Percentiles rank a stretch among this genome's conserved stretches.
These are phyloP conservation scores for Talaromyces sp. DNA, from an alignment of 2,329 filamentous ascomycete species.

Conservation along the genomic window DNA sequence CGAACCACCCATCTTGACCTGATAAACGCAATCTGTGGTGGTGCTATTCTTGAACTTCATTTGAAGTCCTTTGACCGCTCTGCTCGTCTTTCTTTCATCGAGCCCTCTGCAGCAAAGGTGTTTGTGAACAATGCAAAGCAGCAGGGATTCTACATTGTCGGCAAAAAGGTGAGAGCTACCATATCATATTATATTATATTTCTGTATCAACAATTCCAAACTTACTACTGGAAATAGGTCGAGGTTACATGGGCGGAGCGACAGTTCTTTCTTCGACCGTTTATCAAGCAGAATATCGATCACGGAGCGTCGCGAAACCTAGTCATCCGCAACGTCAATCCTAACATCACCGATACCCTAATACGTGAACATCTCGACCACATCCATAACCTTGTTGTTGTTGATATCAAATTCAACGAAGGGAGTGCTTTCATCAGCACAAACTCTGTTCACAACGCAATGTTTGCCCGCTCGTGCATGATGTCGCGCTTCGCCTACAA, in stretches of 20 bases:
- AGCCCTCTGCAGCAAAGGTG: slow-evolving; percentile 55
- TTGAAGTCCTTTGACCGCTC: slow-evolving; percentile 54
- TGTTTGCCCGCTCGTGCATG: slow-evolving; percentile 75
- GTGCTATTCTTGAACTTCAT: slow-evolving; percentile 64
- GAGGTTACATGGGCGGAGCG: slow-evolving; percentile 64
- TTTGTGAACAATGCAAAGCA: slow-evolving; percentile 62
- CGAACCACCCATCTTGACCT: slow-evolving; percentile 62
- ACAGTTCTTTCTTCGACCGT: slow-evolving; percentile 60
- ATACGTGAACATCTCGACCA: slow-evolving; percentile 74
- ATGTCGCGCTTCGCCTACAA: slow-evolving; percentile 64
- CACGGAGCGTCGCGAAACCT: slow-evolving; percentile 69
- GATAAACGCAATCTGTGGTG: slow-evolving; percentile 60
- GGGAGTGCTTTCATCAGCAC: slow-evolving; percentile 64
- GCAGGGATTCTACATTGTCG: slow-evolving; percentile 63
- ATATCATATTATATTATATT: not conserved
- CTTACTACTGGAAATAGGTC: slow-evolving; percentile 46
- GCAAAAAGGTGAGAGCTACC: slow-evolving; percentile 60
- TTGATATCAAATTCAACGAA: slow-evolving; percentile 57
- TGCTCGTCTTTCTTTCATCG: slow-evolving; percentile 66
- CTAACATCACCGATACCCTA: slow-evolving; percentile 55
- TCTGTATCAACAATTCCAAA: not conserved
- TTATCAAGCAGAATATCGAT: slow-evolving; percentile 60
- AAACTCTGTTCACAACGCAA: slow-evolving; percentile 70
- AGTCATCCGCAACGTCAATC: slow-evolving; percentile 57
- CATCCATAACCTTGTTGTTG: slow-evolving; percentile 70